Evolutionary conservation across 2,329 filamentous ascomycete species (phyloP), one percentile per base, ranked within the genome.

Genomic region (Mycosphaerelloides madeirae): DNA sequence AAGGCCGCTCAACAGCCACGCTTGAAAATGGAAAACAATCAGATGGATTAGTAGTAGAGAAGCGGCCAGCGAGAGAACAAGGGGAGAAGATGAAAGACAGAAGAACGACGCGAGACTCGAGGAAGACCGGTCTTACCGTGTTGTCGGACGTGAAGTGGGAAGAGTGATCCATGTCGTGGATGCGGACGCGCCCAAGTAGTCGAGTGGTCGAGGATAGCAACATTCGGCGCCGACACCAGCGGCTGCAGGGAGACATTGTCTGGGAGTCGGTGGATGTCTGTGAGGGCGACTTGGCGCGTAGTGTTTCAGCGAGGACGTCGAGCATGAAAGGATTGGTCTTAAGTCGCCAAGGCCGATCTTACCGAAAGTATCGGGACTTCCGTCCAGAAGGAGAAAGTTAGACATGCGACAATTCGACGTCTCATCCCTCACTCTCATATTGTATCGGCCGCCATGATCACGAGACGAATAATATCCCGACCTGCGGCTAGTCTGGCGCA

Each of bases 391-490:
- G n/a, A 25, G 22, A 25, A 25, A 25, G 22, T 25, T 25, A 5
- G 9, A 25, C 35, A 40, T 28, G 38, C 25, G 41, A 41, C 43
- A 18, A 42, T 13, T 25, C 9, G 18, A 9, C 34, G 12, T 31
- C 22, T 25, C 19, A 29, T 18, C 38, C 40, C 33, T 37, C 41
- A 43, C n/a, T n/a, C n/a, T n/a, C n/a, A n/a, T n/a, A n/a, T n/a
- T n/a, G n/a, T 43, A 43, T 31, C 40, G 20, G 35, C 50, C 35
- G 47, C 37, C 42, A 64, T 64, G 61, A 57, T 61, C 48, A 59
- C 59, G 25, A 56, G 61, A 58, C 54, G 54, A 36, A 35, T 61
- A 52, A 31, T 48, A 31, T 25, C 22, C 6, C 46, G 58, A 44
- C 60, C 58, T 13, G 36, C 52, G 41, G 47, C 51, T 47, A 48